A percentile compares a stretch with the other conserved stretches of the same genome.
Conservation (phyloP, 768 basidiomycete species). For the Lactifluus echinatus region DNA sequence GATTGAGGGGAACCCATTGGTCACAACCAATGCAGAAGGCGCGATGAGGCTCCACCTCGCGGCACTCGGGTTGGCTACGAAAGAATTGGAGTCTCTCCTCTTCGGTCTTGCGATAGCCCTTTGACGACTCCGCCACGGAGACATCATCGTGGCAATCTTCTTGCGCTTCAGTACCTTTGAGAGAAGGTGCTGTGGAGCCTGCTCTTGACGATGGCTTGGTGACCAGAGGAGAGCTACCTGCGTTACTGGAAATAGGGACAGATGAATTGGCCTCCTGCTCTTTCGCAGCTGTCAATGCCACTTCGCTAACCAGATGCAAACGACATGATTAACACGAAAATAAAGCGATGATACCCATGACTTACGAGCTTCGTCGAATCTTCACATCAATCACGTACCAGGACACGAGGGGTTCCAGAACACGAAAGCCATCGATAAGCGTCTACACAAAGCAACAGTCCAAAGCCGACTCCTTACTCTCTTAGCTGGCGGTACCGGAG, state of each 20-base stretch:
- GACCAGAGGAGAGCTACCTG: not conserved
- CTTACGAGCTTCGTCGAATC: slow-evolving; percentile 7
- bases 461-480: slow-evolving; percentile 1
- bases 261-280: not conserved
- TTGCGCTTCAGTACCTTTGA: slow-evolving; percentile 9
- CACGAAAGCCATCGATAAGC: not conserved
- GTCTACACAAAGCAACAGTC: not conserved
- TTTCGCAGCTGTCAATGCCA: not conserved
- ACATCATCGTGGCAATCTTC: slow-evolving; percentile 35
- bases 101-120: slow-evolving; percentile 46
- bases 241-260: not conserved
- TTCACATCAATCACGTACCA: not conserved
- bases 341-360: not conserved
- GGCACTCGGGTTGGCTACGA: slow-evolving; percentile 51
- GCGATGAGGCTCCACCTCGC: slow-evolving; percentile 45
- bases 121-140: slow-evolving; percentile 46
- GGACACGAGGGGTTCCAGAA: not conserved
- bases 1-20: slow-evolving; percentile 47
- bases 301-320: not conserved
- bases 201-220: slow-evolving; percentile 5
- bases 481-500: slow-evolving; percentile 11
- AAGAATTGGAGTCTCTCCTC: slow-evolving; percentile 56
- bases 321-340: not conserved
- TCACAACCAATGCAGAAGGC: slow-evolving; percentile 54
- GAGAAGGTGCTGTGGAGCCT: not conserved